Percentiles rank a stretch among this genome's conserved stretches.
Evolutionary conservation across 2,329 filamentous ascomycete genomes (phyloP).

Genomic region (Mollisiaceae sp.): DNA sequence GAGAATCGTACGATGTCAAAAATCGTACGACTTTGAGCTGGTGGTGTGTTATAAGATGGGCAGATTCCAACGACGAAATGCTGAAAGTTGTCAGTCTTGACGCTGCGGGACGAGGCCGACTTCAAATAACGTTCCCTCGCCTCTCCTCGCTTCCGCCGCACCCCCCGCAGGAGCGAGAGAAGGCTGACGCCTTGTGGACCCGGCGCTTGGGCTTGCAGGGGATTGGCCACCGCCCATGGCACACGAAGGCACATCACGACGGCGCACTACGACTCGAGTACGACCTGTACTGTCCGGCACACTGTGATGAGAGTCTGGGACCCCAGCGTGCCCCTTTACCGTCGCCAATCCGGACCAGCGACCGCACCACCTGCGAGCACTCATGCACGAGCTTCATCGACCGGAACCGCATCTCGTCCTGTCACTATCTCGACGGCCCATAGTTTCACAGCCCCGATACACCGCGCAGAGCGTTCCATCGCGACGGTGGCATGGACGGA

Average conservation of each 20-base stretch:
- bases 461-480: background rate
- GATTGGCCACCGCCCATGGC: slow-evolving; percentile 23
- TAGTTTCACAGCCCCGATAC: background rate
- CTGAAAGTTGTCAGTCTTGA: background rate
- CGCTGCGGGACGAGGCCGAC: background rate
- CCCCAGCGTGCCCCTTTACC: slow-evolving; percentile 1
- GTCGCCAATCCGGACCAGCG: slow-evolving; percentile 18
- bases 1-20: slow-evolving; percentile 30
- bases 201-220: slow-evolving; percentile 31
- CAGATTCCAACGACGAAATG: slow-evolving; percentile 17
- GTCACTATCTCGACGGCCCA: slow-evolving; percentile 5
- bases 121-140: slow-evolving; percentile 3
- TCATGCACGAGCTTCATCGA: slow-evolving; percentile 14
- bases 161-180: background rate
- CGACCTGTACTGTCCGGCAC: no score
- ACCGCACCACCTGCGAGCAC: slow-evolving; percentile 9
- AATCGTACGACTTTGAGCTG: slow-evolving; percentile 12
- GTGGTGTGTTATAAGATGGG: slow-evolving; percentile 23
- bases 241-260: background rate
- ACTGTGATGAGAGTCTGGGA: slow-evolving; percentile 1
- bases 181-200: slow-evolving; percentile 24
- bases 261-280: background rate
- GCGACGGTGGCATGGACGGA: background rate
- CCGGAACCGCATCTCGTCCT: background rate
- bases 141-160: no score